These are phyloP conservation scores for Chalara sp. DNA, from an alignment of 2,329 filamentous ascomycete genomes.

Conservation along the genomic window DNA sequence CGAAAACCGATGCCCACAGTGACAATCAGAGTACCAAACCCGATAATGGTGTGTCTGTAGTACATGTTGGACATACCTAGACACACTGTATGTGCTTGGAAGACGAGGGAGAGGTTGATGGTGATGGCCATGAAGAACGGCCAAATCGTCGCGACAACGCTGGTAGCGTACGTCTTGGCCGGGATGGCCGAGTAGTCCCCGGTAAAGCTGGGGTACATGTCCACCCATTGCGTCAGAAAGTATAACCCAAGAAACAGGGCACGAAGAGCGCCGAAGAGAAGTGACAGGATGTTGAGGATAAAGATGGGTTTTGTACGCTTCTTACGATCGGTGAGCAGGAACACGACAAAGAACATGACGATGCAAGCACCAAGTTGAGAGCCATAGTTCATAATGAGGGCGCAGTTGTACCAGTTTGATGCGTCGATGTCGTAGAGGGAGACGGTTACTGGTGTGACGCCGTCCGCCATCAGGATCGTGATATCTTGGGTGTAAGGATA, in stretches of 20 bases:
- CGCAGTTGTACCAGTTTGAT: slow-evolving; percentile 39
- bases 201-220: slow-evolving; percentile 43
- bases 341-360: slow-evolving; percentile 48
- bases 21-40: slow-evolving; percentile 42
- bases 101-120: slow-evolving; percentile 51
- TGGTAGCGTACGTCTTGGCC: slow-evolving; percentile 34
- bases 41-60: slow-evolving; percentile 39
- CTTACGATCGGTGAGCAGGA: slow-evolving; percentile 49
- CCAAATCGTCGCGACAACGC: slow-evolving; percentile 41
- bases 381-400: slow-evolving; percentile 48
- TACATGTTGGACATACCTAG: slow-evolving; percentile 30
- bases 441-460: slow-evolving; percentile 31
- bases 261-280: slow-evolving; percentile 47
- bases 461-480: slow-evolving; percentile 38
- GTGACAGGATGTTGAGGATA: slow-evolving; percentile 49
- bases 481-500: slow-evolving; percentile 41
- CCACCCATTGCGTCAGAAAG: slow-evolving; percentile 43
- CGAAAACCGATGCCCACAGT: slow-evolving; percentile 36
- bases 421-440: slow-evolving; percentile 36
- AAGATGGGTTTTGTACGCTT: slow-evolving; percentile 54
- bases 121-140: slow-evolving; percentile 45
- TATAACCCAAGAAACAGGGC: slow-evolving; percentile 40
- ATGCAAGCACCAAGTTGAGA: slow-evolving; percentile 53
- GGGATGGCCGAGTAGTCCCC: slow-evolving; percentile 39
- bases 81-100: slow-evolving; percentile 59